Conservation (phyloP, 2,329 filamentous ascomycete species). For the Paraphoma sp. region DNA sequence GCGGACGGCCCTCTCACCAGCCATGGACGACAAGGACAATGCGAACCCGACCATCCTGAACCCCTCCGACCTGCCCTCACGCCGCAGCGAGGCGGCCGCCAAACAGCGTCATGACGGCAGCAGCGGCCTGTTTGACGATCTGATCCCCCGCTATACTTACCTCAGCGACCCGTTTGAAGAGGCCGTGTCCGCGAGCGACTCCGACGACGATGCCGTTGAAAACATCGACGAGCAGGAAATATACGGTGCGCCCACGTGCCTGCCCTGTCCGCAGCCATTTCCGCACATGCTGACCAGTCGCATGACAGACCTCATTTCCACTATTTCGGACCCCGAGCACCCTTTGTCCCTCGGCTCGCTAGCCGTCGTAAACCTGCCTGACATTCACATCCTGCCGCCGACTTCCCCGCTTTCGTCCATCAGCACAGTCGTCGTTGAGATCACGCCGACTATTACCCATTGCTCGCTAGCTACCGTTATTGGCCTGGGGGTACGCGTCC, state of each 20-base stretch:
- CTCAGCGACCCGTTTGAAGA: slow-evolving; percentile 57
- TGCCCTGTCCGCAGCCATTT: slow-evolving; percentile 1
- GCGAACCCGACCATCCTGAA: slow-evolving; percentile 94
- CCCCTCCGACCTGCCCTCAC: slow-evolving; percentile 84
- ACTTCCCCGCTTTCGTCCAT: slow-evolving; percentile 69
- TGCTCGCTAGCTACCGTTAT: slow-evolving; percentile 97
- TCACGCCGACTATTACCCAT: slow-evolving; percentile 96
- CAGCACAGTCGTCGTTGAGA: slow-evolving; percentile 80
- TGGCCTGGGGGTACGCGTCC: slow-evolving; percentile 87
- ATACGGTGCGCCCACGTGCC: slow-evolving; percentile 67
- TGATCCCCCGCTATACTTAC: slow-evolving; percentile 58
- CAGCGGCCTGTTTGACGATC: slow-evolving; percentile 62
- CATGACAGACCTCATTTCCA: slow-evolving; percentile 81
- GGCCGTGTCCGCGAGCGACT: slow-evolving; percentile 45
- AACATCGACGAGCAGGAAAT: slow-evolving; percentile 97
- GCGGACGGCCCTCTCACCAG: background rate
- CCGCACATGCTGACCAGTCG: slow-evolving; percentile 23
- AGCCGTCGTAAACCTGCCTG: slow-evolving; percentile 93
- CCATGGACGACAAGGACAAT: slow-evolving; percentile 66
- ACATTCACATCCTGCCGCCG: slow-evolving; percentile 79
- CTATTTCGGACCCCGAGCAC: slow-evolving; percentile 96
- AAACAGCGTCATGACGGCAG: slow-evolving; percentile 55
- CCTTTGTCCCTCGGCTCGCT: slow-evolving; percentile 91
- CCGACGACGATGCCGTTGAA: slow-evolving; percentile 70
- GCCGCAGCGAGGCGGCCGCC: slow-evolving; percentile 58